Evolutionary conservation across 805 yeast species (phyloP), one percentile per base, ranked within the genome.

Genomic region (Candida namnaoensis): DNA sequence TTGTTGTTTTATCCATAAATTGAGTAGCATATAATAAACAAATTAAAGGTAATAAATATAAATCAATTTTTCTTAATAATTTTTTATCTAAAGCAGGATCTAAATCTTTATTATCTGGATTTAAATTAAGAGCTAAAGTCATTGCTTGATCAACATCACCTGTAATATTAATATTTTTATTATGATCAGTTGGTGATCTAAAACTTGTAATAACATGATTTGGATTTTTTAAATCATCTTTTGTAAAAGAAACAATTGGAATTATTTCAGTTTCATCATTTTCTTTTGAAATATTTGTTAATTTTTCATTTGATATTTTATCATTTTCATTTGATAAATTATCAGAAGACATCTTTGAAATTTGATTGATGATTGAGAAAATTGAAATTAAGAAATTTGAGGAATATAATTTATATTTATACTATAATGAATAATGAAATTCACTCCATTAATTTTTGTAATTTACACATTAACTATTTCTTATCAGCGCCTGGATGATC

Each of bases 101-200:
- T 3, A 42, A 7, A 48, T 32, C 40, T 12, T 30, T 26, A 30
- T 14, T n/a, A 30, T 37, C 34, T 15, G 43, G 53, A 33, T 54
- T 57, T 9, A 61, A 49, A 24, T 62, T 58, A 32, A 60, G 41
- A 8, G 69, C 71, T 37, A 64, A 49, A 34, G 49, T 46, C 69
- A 70, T 61, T 13, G 76, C 76, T 38, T 60, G 65, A 48, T 71
- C 76, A n/a, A 63, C 71, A 44, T 68, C 68, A 10, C 64, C 64
- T 23, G 62, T 53, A 14, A 57, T 39, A 5, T 45, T 37, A n/a
- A 60, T 47, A 15, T 50, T 53, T 23, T 50, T 41, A 7, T 9
- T 30, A 30, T 30, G 32, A 15, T 59, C 61, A 10, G 39, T 32
- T 5, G 62, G 59, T 5, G 63, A 58, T 4, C 55, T 26, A n/a